A percentile compares a stretch with the other conserved stretches of the same genome.
phyloP scores from a whole-genome alignment of 345 rosid genomes.

The sweet orange (Citrus sinensis) region DNA sequence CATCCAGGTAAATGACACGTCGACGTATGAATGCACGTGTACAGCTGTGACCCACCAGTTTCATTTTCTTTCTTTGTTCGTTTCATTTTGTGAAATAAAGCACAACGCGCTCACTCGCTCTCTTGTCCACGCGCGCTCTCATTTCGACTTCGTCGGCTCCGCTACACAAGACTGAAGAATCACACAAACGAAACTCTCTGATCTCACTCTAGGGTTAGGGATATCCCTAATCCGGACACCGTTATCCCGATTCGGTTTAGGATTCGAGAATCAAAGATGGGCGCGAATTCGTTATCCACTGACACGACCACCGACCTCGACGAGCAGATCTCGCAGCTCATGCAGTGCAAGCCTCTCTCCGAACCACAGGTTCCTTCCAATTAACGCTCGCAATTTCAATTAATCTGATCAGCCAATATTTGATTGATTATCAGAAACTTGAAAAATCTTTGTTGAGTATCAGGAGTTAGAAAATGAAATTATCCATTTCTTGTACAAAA shows the following conservation, averaged over 20 bases:
- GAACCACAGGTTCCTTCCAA: slow-evolving; percentile 57
- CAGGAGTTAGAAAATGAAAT: not conserved
- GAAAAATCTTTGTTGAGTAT: not conserved
- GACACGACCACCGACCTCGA: slow-evolving; percentile 64
- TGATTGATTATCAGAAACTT: not conserved
- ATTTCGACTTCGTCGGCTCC: slow-evolving; percentile 17
- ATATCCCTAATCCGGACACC: slow-evolving; percentile 47
- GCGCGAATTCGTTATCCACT: slow-evolving; percentile 59
- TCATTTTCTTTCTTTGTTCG: too few species aligned
- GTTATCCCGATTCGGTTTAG: slow-evolving; percentile 11
- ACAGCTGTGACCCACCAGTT: too few species aligned
- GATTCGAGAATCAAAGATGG: slow-evolving; percentile 42
- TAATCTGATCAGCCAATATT: not conserved
- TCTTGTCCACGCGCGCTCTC: slow-evolving; percentile 29
- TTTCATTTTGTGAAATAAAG: not conserved
- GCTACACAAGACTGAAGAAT: slow-evolving; percentile 15
- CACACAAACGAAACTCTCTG: not conserved
- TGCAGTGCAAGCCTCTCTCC: slow-evolving; percentile 91
- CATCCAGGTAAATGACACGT: too few species aligned
- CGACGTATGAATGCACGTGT: too few species aligned
- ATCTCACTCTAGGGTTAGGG: slow-evolving; percentile 53
- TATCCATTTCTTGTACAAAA: not conserved
- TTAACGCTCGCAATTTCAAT: not conserved
- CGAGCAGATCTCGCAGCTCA: slow-evolving; percentile 86
- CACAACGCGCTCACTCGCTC: slow-evolving; percentile 20